Evolutionary conservation across 1,284 basidiomycete species (phyloP), one percentile per base, ranked within the genome.

Genomic region (Cryptococcus maquisensis): DNA sequence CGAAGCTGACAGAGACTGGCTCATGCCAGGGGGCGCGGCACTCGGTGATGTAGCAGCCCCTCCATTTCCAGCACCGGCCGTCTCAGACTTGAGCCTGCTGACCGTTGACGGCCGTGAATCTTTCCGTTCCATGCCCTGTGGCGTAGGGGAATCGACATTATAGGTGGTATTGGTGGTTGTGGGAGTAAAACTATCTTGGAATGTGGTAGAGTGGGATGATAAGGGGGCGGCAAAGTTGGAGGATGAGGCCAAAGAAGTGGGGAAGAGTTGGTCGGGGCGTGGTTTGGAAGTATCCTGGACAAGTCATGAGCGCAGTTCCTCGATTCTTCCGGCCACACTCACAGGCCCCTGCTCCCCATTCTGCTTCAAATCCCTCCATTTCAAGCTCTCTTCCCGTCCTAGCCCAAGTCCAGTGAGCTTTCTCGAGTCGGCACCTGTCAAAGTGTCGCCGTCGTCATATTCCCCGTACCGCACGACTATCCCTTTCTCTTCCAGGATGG

Each of bases 141-240:
- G n/a, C 18, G 18, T 51, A 28, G 72, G 70, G 3, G 71, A 71
- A 38, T 69, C 67, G 48, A 68, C 69, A 2, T 63, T 47, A 49
- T 69, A 64, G 5, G 54, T n/a, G 1, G 57, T 42, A 53, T 55
- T 60, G 36, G 62, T 46, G 23, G 61, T 62, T 4, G 66, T 63
- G 3, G 64, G 56, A 7, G 67, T 71, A 52, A 68, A 69, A 39
- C 56, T 52, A 42, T 69, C 67, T 41, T 66, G 58, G 53, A 67
- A 69, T 1, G 68, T 65, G 9, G 65, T 56, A 2, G 66, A 67
- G 21, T 70, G 64, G 41, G 67, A 61, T 4, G 59, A 55, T 15
- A 54, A 52, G 4, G 61, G 66, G n/a, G 61, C 57, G 48, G 51
- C 44, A 12, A 55, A 51, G 40, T 51, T 49, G 10, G 60, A 61